phyloP scores from a whole-genome alignment of 805 yeast species.

The Candida ponderosae region DNA sequence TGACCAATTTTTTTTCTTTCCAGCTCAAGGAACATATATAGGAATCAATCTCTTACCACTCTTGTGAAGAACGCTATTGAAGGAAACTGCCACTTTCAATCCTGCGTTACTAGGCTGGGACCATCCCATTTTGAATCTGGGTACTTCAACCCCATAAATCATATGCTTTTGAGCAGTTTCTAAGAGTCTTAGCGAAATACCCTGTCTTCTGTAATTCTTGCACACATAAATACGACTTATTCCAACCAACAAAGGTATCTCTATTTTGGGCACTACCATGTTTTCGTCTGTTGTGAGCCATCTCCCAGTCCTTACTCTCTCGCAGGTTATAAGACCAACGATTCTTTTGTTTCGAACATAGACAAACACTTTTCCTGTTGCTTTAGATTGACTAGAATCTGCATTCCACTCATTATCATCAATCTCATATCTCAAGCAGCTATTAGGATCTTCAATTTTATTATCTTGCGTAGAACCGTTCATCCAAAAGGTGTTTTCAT shows the following conservation, averaged over 20 bases:
- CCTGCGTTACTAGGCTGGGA: conserved; percentile 70
- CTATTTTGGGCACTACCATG: conserved; percentile 37
- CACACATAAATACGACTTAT: conserved; percentile 43
- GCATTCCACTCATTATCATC: background rate
- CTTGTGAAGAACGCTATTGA: conserved; percentile 49
- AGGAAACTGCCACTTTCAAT: conserved; percentile 45
- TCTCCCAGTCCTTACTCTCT: conserved; percentile 34
- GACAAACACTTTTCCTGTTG: conserved; percentile 39
- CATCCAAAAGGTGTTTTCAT: conserved; percentile 34
- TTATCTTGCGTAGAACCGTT: no score
- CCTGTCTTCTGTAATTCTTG: conserved; percentile 35
- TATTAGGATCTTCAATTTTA: no score
- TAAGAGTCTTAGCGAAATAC: conserved; percentile 41
- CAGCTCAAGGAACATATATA: conserved; percentile 31
- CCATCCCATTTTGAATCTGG: conserved; percentile 46
- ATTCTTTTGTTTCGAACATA: conserved; percentile 38
- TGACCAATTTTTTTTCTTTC: background rate
- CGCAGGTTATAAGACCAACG: conserved; percentile 51
- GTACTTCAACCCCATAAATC: conserved; percentile 40
- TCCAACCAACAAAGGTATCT: conserved; percentile 33
- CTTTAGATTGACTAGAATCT: conserved; percentile 11
- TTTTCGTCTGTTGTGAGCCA: conserved; percentile 58
- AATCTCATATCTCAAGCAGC: conserved; percentile 2
- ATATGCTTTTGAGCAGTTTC: conserved; percentile 34
- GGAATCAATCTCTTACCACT: conserved; percentile 44